Conservation (phyloP, 805 yeast species). For the Schwanniomyces polymorphus region DNA sequence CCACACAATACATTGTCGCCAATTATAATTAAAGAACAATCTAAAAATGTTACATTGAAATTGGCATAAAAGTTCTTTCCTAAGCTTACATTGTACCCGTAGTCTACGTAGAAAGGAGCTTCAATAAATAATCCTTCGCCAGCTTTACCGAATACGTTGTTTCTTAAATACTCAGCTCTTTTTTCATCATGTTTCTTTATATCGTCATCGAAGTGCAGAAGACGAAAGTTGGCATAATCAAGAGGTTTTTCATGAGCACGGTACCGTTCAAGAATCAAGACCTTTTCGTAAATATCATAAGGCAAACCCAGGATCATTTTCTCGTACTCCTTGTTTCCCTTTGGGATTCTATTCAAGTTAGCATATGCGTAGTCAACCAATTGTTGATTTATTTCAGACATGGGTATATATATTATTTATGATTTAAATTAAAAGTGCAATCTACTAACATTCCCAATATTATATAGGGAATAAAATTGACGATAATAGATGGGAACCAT, state of each 20-base stretch:
- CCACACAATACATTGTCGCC: slow-evolving; percentile 64
- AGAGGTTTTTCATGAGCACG: slow-evolving; percentile 32
- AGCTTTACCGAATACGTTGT: slow-evolving; percentile 47
- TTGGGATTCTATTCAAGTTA: slow-evolving; percentile 31
- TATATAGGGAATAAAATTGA: no score
- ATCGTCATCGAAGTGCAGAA: slow-evolving; percentile 30
- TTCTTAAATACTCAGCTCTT: slow-evolving; percentile 32
- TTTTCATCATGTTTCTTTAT: slow-evolving; percentile 29
- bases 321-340: slow-evolving; percentile 44
- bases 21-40: slow-evolving; percentile 57
- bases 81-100: slow-evolving; percentile 60
- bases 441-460: no score
- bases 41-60: slow-evolving; percentile 56
- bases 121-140: slow-evolving; percentile 47
- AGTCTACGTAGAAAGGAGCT: slow-evolving; percentile 63
- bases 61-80: slow-evolving; percentile 64
- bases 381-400: slow-evolving; percentile 23
- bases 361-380: slow-evolving; percentile 34
- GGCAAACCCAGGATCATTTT: slow-evolving; percentile 54
- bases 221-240: slow-evolving; percentile 32
- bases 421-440: no score
- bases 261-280: slow-evolving; percentile 25
- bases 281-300: slow-evolving; percentile 37
- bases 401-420: neutral
- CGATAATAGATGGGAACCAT: no score